A percentile compares a stretch with the other conserved stretches of the same genome.
phyloP scores from a whole-genome alignment of 495 filamentous ascomycete genomes.

The Podospora comata region DNA sequence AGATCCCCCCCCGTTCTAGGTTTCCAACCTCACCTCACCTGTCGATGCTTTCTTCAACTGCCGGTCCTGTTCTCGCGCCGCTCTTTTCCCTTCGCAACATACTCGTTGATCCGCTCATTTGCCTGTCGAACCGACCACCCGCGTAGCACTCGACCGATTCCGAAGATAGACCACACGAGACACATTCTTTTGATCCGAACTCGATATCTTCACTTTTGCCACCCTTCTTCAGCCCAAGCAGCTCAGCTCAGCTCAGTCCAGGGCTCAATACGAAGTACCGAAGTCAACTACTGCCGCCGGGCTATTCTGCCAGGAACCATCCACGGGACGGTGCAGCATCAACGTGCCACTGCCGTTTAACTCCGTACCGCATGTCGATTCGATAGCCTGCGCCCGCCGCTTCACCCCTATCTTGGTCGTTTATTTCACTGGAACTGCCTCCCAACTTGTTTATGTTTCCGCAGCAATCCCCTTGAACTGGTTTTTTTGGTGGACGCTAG shows the following conservation, averaged over 20 bases:
- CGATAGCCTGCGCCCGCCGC: conserved; percentile 3
- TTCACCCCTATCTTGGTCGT: neutral
- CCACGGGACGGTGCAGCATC: conserved; percentile 29
- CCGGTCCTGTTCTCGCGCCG: conserved; percentile 4
- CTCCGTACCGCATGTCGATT: neutral
- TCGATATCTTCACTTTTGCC: too few relatives aligned
- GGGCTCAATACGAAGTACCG: neutral
- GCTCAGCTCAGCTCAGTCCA: neutral
- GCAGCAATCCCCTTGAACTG: neutral
- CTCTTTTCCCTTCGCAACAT: conserved; percentile 16
- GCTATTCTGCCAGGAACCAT: conserved; percentile 17
- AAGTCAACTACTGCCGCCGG: conserved; percentile 12
- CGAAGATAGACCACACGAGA: neutral
- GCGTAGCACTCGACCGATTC: neutral
- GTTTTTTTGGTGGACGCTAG: neutral
- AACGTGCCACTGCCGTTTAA: conserved; percentile 12
- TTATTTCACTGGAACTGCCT: neutral
- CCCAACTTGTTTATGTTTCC: neutral
- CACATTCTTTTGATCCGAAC: too few relatives aligned
- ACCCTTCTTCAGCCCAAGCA: neutral
- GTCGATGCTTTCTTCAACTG: neutral
- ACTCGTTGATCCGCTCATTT: conserved; percentile 22
- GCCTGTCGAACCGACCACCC: neutral
- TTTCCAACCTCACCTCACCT: neutral
- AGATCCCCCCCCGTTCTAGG: conserved; percentile 13